Conservation (phyloP, 495 filamentous ascomycete genomes). For the Choiromyces venosus region DNA sequence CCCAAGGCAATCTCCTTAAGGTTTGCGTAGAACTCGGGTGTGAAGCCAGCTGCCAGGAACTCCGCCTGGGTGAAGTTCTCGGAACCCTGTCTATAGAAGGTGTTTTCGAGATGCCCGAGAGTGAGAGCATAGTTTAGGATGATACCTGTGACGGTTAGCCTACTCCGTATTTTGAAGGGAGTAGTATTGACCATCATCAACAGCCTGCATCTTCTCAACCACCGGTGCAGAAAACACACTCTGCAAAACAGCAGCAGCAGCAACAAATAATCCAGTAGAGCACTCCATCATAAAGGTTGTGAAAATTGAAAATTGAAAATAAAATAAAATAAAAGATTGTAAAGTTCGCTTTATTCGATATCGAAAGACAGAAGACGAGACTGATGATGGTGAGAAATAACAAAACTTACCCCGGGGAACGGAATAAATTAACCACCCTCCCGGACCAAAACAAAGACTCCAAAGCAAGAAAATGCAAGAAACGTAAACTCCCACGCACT, state of each 20-base stretch:
- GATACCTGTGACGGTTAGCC: conserved; percentile 1
- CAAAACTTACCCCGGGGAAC: no score
- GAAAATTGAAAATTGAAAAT: neutral
- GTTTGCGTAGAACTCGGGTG: conserved; percentile 51
- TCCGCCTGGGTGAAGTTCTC: conserved; percentile 51
- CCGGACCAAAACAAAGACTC: no score
- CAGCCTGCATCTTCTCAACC: neutral
- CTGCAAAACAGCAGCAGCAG: conserved; percentile 7
- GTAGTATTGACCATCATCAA: conserved; percentile 18
- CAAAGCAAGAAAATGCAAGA: no score
- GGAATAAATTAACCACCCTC: no score
- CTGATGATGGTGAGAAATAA: no score
- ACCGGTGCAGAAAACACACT: conserved; percentile 14
- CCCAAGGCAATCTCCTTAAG: conserved; percentile 51
- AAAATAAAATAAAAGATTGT: neutral
- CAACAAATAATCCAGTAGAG: conserved; percentile 18
- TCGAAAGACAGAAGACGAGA: no score
- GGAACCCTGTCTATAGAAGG: conserved; percentile 54
- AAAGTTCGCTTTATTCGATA: no score
- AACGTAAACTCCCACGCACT: no score
- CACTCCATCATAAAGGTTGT: conserved; percentile 22
- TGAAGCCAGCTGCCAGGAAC: conserved; percentile 53
- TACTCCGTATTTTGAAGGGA: neutral
- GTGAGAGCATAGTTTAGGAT: conserved; percentile 43
- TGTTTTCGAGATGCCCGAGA: conserved; percentile 50